Conservation (phyloP, 2,329 filamentous ascomycete species). For the Daldinia sp. region DNA sequence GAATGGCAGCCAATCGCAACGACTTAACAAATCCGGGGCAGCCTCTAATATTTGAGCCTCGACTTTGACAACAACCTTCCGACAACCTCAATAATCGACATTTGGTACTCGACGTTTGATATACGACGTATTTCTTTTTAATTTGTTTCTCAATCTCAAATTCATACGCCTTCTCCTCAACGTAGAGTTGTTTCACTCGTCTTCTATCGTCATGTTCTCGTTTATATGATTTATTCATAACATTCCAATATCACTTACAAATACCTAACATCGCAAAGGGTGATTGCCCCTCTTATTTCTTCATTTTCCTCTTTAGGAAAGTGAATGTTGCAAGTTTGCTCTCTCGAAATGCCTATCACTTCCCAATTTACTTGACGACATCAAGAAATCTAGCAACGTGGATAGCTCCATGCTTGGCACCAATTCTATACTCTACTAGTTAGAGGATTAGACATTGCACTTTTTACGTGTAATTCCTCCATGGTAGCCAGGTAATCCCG, state of each 20-base stretch:
- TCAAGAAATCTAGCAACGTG: neutral
- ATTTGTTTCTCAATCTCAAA: neutral
- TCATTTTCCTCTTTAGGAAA: conserved; percentile 7
- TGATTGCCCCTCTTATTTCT: neutral
- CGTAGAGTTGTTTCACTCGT: neutral
- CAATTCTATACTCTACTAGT: neutral
- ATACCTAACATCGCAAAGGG: neutral
- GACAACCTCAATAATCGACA: conserved; percentile 28
- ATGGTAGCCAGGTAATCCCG: neutral
- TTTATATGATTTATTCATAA: neutral
- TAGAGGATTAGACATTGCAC: neutral
- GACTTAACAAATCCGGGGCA: conserved; percentile 32
- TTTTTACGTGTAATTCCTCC: neutral
- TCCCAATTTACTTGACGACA: neutral
- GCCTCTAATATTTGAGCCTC: conserved; percentile 27
- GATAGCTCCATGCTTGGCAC: neutral
- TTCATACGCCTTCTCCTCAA: neutral
- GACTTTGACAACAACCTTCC: conserved; percentile 6
- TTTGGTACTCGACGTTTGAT: too few species aligned
- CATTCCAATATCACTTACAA: neutral
- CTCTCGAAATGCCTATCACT: neutral
- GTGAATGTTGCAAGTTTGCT: neutral
- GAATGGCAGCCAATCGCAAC: conserved; percentile 15
- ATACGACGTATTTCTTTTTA: neutral
- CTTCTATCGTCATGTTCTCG: neutral